Evolutionary conservation across 2,329 filamentous ascomycete species (phyloP).

Genomic region (Verticillium alfalfae): DNA sequence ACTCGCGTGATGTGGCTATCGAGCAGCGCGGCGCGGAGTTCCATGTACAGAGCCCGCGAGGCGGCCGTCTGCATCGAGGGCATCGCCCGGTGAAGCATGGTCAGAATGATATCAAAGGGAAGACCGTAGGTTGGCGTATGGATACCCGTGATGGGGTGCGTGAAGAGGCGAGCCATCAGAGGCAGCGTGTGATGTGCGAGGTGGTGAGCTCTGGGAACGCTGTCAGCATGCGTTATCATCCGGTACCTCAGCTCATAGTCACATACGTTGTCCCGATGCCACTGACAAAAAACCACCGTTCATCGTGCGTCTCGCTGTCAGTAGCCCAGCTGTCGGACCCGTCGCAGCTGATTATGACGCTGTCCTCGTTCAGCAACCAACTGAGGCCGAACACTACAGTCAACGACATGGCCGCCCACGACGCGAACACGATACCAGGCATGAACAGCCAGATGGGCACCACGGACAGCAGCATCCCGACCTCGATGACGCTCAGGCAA

Average conservation of each 20-base stretch:
- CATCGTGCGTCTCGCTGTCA: constrained; percentile 18
- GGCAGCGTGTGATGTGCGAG: constrained; percentile 23
- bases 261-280: constrained; percentile 26
- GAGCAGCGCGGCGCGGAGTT: constrained; percentile 27
- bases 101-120: constrained; percentile 42
- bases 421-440: constrained; percentile 20
- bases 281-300: constrained; percentile 27
- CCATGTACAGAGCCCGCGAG: constrained; percentile 24
- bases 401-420: constrained; percentile 17
- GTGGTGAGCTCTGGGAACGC: constrained; percentile 16
- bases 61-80: constrained; percentile 18
- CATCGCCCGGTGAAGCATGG: constrained; percentile 24
- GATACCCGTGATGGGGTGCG: constrained; percentile 40
- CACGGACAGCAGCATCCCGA: constrained; percentile 16
- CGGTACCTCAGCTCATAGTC: not conserved
- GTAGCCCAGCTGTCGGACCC: constrained; percentile 19
- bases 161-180: constrained; percentile 27
- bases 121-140: constrained; percentile 45
- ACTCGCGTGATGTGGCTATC: constrained; percentile 24
- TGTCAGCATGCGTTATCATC: not conserved
- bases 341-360: constrained; percentile 12
- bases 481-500: constrained; percentile 16
- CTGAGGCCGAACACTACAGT: constrained; percentile 16
- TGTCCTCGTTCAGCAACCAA: constrained; percentile 20
- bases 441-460: constrained; percentile 21